Evolutionary conservation across 805 yeast species (phyloP).

Genomic region (Wickerhamiella allomyrinae): DNA sequence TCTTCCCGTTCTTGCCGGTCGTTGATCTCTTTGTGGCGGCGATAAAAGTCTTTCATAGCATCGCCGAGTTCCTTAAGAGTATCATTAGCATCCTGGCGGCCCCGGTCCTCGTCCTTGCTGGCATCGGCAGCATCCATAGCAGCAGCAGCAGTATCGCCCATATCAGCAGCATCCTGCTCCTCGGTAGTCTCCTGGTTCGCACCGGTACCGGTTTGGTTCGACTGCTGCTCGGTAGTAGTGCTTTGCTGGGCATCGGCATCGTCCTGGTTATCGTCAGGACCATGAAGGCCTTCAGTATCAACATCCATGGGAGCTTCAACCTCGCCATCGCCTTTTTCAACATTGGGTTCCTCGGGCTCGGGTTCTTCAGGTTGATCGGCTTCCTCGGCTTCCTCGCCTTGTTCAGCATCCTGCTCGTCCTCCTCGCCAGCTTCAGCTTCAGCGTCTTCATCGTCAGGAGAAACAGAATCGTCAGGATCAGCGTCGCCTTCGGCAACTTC

Average conservation of each 20-base stretch:
- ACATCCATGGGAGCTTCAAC: conserved; percentile 26
- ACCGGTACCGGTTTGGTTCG: conserved; percentile 38
- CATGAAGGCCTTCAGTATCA: conserved; percentile 41
- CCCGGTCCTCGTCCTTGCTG: conserved; percentile 41
- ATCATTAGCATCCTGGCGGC: conserved; percentile 29
- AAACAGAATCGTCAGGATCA: too few species aligned
- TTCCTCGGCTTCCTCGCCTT: conserved; percentile 24
- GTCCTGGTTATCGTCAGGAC: conserved; percentile 58
- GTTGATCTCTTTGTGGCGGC: conserved; percentile 69
- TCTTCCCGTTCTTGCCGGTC: conserved; percentile 26
- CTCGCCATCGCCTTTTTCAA: neutral
- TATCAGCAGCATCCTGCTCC: conserved; percentile 29
- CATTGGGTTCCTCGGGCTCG: conserved; percentile 8
- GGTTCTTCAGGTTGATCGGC: conserved; percentile 26
- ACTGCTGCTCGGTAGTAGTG: conserved; percentile 21
- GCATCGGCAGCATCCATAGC: conserved; percentile 39
- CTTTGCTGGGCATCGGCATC: conserved; percentile 26
- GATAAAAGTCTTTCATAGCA: conserved; percentile 78
- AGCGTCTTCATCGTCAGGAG: conserved; percentile 14
- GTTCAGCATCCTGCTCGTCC: conserved; percentile 19
- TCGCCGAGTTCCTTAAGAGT: conserved; percentile 84
- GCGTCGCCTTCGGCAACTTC: conserved; percentile 21
- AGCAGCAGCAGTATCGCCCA: conserved; percentile 41
- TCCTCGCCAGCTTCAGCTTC: conserved; percentile 21
- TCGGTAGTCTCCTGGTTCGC: conserved; percentile 36